Percentiles rank a stretch among this genome's conserved stretches.
Evolutionary conservation across 179 eudicot species (phyloP).

Genomic region (Nepenthes alata): DNA sequence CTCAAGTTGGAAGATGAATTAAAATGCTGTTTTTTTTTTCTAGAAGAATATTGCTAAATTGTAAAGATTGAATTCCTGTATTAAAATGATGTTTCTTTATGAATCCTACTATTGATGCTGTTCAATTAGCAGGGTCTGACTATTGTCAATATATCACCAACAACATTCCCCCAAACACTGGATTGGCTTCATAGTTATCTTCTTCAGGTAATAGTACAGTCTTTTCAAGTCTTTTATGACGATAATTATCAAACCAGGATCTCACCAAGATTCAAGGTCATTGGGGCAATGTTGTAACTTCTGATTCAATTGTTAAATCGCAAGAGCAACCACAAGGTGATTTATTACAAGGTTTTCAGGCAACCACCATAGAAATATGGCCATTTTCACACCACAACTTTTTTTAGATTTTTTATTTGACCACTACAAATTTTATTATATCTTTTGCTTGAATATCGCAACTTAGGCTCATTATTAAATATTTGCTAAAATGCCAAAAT

Average conservation of each 20-base stretch:
- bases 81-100: background rate
- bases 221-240: background rate
- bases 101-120: constrained; percentile 1
- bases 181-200: constrained; percentile 95
- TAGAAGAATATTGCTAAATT: background rate
- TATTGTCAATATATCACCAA: constrained; percentile 81
- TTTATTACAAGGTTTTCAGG: too few relatives aligned
- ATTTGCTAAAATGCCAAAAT: too few relatives aligned
- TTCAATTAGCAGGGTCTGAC: constrained; percentile 54
- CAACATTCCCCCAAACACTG: constrained; percentile 91
- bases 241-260: background rate
- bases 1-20: background rate
- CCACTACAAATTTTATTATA: too few relatives aligned
- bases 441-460: too few relatives aligned
- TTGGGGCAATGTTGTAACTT: too few relatives aligned
- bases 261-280: background rate
- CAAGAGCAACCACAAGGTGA: too few relatives aligned
- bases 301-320: too few relatives aligned
- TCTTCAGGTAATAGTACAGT: constrained; percentile 52
- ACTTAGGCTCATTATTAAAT: too few relatives aligned
- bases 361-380: too few relatives aligned
- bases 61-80: background rate
- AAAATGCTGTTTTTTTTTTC: too few relatives aligned
- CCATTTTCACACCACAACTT: too few relatives aligned
- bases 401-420: too few relatives aligned